Evolutionary conservation across 2,329 filamentous ascomycete genomes (phyloP).

Genomic region (Ophiocordyceps australis): DNA sequence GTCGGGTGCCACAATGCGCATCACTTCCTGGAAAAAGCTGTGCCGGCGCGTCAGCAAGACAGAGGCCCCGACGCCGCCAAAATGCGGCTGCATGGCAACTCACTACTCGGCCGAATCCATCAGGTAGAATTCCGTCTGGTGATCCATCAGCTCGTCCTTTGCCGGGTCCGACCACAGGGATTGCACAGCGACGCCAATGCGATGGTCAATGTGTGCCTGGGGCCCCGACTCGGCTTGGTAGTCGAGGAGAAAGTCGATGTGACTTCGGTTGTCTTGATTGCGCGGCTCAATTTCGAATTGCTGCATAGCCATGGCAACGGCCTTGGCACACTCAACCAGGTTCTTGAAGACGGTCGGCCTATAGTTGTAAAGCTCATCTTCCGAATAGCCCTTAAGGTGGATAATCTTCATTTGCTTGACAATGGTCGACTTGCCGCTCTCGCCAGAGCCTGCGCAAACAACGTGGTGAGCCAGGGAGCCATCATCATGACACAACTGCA

Average conservation of each 20-base stretch:
- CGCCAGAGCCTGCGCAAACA: constrained; percentile 92
- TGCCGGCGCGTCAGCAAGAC: background rate
- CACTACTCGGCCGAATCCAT: constrained; percentile 99
- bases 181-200: constrained; percentile 67
- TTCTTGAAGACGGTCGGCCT: constrained; percentile 97
- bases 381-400: constrained; percentile 91
- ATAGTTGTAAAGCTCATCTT: constrained; percentile 87
- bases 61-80: background rate
- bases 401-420: constrained; percentile 99
- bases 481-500: too few relatives aligned
- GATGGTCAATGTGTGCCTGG: constrained; percentile 63
- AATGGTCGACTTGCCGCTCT: constrained; percentile 97
- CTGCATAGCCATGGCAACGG: constrained; percentile 77
- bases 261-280: constrained; percentile 50
- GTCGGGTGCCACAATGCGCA: constrained; percentile 64
- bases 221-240: constrained; percentile 87
- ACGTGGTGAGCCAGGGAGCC: too few relatives aligned
- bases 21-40: constrained; percentile 91
- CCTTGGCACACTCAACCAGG: constrained; percentile 88
- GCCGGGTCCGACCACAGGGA: constrained; percentile 83
- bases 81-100: constrained; percentile 12
- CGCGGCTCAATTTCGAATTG: constrained; percentile 76
- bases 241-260: constrained; percentile 64
- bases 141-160: constrained; percentile 69
- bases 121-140: constrained; percentile 93